Evolutionary conservation across 352 stramenopile species (phyloP).

Genomic region (Phytopythium aichiense): DNA sequence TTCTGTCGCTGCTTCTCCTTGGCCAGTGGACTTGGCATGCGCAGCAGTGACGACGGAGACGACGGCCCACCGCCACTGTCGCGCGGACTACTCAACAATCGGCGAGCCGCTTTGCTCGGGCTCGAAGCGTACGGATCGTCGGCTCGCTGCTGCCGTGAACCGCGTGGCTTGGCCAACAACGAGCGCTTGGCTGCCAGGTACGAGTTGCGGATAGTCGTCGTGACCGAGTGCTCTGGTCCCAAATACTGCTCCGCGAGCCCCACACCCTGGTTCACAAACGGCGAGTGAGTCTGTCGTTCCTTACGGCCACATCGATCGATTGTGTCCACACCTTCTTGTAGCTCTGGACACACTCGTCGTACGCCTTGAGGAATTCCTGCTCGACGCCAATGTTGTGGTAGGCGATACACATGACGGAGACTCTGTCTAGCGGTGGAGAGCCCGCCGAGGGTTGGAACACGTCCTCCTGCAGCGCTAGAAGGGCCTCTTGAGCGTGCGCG

Average conservation of each 20-base stretch:
- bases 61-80: not conserved
- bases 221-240: slow-evolving; percentile 84
- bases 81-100: slow-evolving; percentile 36
- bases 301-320: not conserved
- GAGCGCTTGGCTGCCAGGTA: slow-evolving; percentile 78
- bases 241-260: slow-evolving; percentile 88
- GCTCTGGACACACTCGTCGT: slow-evolving; percentile 71
- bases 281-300: not conserved
- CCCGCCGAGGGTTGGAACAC: slow-evolving; percentile 42
- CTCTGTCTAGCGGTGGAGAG: slow-evolving; percentile 51
- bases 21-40: slow-evolving; percentile 42
- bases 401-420: slow-evolving; percentile 92
- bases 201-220: slow-evolving; percentile 87
- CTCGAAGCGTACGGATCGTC: slow-evolving; percentile 10
- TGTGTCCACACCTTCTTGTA: slow-evolving; percentile 72
- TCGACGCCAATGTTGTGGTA: slow-evolving; percentile 96
- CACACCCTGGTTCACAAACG: slow-evolving; percentile 42
- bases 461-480: slow-evolving; percentile 89
- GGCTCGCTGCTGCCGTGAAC: not conserved
- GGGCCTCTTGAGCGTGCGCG: slow-evolving; percentile 82
- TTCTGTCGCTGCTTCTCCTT: slow-evolving; percentile 36
- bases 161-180: slow-evolving; percentile 28
- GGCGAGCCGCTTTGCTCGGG: slow-evolving; percentile 20
- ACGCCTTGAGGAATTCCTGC: slow-evolving; percentile 92
- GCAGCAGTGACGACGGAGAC: slow-evolving; percentile 16